Evolutionary conservation across 2,329 filamentous ascomycete species (phyloP).

Genomic region (Hypoxylon sp.): DNA sequence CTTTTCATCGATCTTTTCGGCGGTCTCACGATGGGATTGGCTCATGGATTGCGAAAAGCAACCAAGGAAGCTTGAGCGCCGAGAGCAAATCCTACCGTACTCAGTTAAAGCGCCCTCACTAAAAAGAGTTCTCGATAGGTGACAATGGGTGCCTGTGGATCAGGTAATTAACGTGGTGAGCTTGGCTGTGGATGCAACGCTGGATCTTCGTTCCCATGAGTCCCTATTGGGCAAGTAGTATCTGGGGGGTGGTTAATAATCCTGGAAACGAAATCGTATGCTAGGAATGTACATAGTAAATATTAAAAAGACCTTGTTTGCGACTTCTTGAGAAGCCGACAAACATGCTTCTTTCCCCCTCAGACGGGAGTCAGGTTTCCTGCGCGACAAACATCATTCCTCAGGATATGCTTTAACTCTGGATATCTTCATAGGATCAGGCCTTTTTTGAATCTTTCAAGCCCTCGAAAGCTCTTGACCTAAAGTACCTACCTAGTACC

Average conservation of each 20-base stretch:
- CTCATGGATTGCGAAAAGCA: not conserved
- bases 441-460: conserved; percentile 7
- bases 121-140: conserved; percentile 10
- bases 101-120: conserved; percentile 3
- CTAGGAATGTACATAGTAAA: conserved; percentile 29
- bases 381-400: conserved; percentile 12
- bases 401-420: not conserved
- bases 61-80: conserved; percentile 7
- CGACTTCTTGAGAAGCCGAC: conserved; percentile 29
- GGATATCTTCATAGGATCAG: conserved; percentile 4
- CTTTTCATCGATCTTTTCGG: conserved; percentile 15
- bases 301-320: conserved; percentile 37
- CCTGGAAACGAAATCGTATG: conserved; percentile 29
- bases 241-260: conserved; percentile 32
- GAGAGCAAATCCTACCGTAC: conserved; percentile 19
- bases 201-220: conserved; percentile 17
- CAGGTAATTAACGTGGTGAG: conserved; percentile 35
- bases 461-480: conserved; percentile 14
- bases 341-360: conserved; percentile 23
- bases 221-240: conserved; percentile 45
- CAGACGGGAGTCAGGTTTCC: conserved; percentile 30
- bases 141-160: conserved; percentile 34
- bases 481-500: conserved; percentile 14
- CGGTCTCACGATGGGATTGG: conserved; percentile 23
- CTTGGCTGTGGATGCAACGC: conserved; percentile 28